Conservation (phyloP, 2,329 filamentous ascomycete genomes). For the Beauveria brongniartii region DNA sequence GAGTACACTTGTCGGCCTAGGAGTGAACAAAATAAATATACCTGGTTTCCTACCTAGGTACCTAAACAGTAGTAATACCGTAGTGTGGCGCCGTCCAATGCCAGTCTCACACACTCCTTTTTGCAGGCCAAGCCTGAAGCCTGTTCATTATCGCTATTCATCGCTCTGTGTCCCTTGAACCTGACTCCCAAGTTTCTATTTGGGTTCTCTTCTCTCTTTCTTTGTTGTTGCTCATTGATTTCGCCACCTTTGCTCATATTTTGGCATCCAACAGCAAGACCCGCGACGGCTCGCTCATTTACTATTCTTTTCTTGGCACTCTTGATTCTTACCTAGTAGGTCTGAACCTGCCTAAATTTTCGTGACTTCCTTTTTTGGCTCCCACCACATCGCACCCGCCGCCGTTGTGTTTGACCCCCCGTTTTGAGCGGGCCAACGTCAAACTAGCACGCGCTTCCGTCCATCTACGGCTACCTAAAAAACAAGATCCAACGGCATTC, state of each 20-base stretch:
- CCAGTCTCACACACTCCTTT: slow-evolving; percentile 6
- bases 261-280: not conserved
- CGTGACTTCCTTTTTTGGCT: not conserved
- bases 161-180: not conserved
- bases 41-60: not conserved
- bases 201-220: not conserved
- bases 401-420: not conserved
- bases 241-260: not conserved
- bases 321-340: not conserved
- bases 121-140: not conserved
- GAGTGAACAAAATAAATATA: too few relatives aligned
- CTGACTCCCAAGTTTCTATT: too few relatives aligned
- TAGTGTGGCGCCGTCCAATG: slow-evolving; percentile 6
- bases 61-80: not conserved
- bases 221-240: not conserved
- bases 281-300: not conserved
- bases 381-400: not conserved
- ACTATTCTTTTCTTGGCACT: not conserved
- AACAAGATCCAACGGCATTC: not conserved
- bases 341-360: not conserved
- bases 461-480: not conserved
- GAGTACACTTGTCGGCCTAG: too few relatives aligned
- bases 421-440: not conserved
- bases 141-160: not conserved
- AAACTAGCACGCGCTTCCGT: not conserved